phyloP scores from a whole-genome alignment of 805 yeast species.

The Isabelozyma gotoi region DNA sequence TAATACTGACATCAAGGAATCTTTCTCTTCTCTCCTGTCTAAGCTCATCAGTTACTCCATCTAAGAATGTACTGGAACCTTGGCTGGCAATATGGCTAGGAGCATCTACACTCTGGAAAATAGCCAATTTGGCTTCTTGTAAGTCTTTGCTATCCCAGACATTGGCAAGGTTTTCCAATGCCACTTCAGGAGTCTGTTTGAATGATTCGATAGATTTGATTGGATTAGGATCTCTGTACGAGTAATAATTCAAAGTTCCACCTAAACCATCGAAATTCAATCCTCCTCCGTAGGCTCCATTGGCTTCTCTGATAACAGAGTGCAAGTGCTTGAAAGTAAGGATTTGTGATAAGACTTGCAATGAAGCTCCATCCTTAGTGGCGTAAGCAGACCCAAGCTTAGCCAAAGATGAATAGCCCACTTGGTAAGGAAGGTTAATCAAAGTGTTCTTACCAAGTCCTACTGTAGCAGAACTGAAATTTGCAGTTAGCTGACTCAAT shows the following conservation, averaged over 20 bases:
- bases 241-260: conserved; percentile 78
- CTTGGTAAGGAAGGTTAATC: conserved; percentile 82
- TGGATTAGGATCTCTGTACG: conserved; percentile 94
- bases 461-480: conserved; percentile 12
- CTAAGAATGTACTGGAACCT: conserved; percentile 64
- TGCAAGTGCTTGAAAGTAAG: conserved; percentile 83
- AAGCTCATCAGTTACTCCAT: conserved; percentile 74
- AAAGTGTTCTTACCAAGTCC: conserved; percentile 35
- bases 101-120: conserved; percentile 90
- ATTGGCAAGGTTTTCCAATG: conserved; percentile 27
- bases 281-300: conserved; percentile 99
- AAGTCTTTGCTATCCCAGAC: conserved; percentile 64
- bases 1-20: conserved; percentile 62
- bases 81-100: conserved; percentile 81
- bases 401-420: conserved; percentile 75
- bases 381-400: conserved; percentile 65
- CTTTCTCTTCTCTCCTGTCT: conserved; percentile 76
- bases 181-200: conserved; percentile 47
- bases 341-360: conserved; percentile 79
- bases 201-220: conserved; percentile 64
- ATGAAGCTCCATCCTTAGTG: conserved; percentile 75
- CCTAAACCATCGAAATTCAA: conserved; percentile 77
- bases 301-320: conserved; percentile 87
- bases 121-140: conserved; percentile 85
- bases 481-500: conserved; percentile 13